These are phyloP conservation scores for Aurinia saxatilis DNA, from an alignment of 345 rosid genomes.

Conservation along the genomic window DNA sequence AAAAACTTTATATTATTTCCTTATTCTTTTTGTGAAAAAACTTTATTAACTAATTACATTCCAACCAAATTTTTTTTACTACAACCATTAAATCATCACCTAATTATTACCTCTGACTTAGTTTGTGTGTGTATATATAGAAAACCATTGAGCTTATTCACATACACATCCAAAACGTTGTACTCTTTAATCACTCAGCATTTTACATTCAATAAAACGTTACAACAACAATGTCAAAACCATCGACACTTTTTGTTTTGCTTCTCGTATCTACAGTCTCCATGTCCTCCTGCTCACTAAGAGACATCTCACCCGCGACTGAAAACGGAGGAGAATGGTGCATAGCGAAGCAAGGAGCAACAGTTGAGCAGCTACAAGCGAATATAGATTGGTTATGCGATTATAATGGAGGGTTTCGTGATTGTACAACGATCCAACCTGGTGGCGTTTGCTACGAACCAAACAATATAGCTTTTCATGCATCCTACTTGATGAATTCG, in stretches of 20 bases:
- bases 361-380: background rate
- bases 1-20: no score
- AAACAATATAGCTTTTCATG: background rate
- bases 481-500: constrained; percentile 12
- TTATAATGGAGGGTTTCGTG: background rate
- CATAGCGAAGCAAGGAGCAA: background rate
- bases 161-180: background rate
- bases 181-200: background rate
- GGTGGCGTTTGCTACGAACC: constrained; percentile 19
- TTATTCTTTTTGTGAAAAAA: no score
- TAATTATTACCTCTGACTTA: no score
- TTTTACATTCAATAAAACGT: background rate
- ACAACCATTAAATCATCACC: no score
- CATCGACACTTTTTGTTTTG: background rate
- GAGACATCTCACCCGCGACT: background rate
- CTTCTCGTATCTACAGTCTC: background rate
- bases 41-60: no score
- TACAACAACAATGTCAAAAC: background rate
- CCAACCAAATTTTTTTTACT: no score
- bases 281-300: background rate
- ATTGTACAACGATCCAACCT: constrained; percentile 7
- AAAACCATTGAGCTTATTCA: no score
- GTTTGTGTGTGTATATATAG: no score
- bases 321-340: background rate
- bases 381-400: constrained; percentile 19